Conservation (phyloP, 768 basidiomycete genomes). For the Calocera cornea region DNA sequence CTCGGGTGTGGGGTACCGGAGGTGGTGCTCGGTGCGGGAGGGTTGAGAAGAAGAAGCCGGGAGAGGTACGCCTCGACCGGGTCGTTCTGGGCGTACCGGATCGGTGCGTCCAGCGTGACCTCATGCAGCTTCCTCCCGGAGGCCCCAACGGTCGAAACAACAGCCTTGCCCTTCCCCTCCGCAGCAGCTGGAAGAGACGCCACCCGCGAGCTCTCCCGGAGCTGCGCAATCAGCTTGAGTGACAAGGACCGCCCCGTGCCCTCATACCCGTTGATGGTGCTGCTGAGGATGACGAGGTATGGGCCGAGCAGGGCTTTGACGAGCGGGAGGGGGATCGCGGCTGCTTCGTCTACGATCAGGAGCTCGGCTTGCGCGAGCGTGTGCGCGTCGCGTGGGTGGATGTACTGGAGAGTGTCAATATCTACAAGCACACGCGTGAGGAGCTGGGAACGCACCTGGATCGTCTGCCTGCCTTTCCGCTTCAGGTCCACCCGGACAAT, state of each 20-base stretch:
- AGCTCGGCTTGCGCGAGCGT: slow-evolving; percentile 96
- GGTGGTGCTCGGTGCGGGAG: slow-evolving; percentile 38
- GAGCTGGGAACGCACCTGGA: slow-evolving; percentile 49
- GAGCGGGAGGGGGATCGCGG: slow-evolving; percentile 91
- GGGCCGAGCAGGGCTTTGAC: slow-evolving; percentile 86
- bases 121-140: slow-evolving; percentile 68
- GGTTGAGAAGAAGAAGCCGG: slow-evolving; percentile 70
- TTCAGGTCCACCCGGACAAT: slow-evolving; percentile 93
- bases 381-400: slow-evolving; percentile 94
- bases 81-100: slow-evolving; percentile 80
- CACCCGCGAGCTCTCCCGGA: slow-evolving; percentile 79
- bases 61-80: slow-evolving; percentile 93
- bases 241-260: slow-evolving; percentile 98
- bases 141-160: slow-evolving; percentile 25
- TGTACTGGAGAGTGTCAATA: slow-evolving; percentile 49
- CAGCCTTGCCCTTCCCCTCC: slow-evolving; percentile 19
- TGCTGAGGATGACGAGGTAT: slow-evolving; percentile 96
- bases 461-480: slow-evolving; percentile 85
- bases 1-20: slow-evolving; percentile 92
- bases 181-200: slow-evolving; percentile 35
- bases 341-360: slow-evolving; percentile 95
- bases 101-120: slow-evolving; percentile 88
- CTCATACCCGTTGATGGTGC: slow-evolving; percentile 99
- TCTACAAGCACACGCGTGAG: slow-evolving; percentile 13
- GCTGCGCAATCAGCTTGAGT: slow-evolving; percentile 92